Percentiles rank a stretch among this genome's conserved stretches.
Conservation (phyloP, 139 green algal genomes). For the Micractinium sp. region DNA sequence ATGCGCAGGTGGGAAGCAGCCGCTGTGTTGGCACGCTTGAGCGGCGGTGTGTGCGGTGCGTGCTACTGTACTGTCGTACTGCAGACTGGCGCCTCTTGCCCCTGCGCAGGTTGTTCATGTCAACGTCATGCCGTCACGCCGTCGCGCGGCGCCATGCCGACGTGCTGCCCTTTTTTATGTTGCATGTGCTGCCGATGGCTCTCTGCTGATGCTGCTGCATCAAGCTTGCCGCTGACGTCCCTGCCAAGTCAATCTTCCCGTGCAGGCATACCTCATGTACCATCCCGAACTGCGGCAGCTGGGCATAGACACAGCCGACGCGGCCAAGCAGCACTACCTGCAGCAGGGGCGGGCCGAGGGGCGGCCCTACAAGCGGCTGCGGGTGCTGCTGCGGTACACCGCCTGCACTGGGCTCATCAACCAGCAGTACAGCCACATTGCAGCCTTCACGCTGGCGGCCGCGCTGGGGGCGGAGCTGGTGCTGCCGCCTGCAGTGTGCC, state of each 20-base stretch:
- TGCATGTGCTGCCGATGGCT: too few species aligned
- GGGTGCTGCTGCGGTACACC: conserved; percentile 72
- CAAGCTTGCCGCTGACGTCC: too few species aligned
- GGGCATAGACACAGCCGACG: conserved; percentile 43
- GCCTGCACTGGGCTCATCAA: conserved; percentile 80
- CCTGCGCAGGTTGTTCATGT: too few species aligned
- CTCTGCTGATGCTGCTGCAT: too few species aligned
- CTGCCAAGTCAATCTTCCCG: too few species aligned
- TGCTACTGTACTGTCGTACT: too few species aligned
- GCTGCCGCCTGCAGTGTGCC: conserved; percentile 67
- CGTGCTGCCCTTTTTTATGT: too few species aligned
- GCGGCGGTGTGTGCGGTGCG: too few species aligned
- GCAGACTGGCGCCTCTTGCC: too few species aligned
- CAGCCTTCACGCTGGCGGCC: conserved; percentile 62
- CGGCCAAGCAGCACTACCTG: conserved; percentile 60
- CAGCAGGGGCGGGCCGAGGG: conserved; percentile 51
- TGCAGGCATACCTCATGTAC: conserved; percentile 64
- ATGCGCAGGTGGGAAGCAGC: conserved; percentile 17
- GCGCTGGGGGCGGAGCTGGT: conserved; percentile 65
- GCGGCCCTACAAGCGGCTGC: conserved; percentile 51
- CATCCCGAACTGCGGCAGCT: conserved; percentile 57
- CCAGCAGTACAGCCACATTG: conserved; percentile 79
- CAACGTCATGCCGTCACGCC: too few species aligned
- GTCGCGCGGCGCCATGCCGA: too few species aligned
- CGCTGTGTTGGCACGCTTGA: background rate